Evolutionary conservation across 179 eudicot species (phyloP), one percentile per base, ranked within the genome.

Genomic region (Gypsophila paniculata): DNA sequence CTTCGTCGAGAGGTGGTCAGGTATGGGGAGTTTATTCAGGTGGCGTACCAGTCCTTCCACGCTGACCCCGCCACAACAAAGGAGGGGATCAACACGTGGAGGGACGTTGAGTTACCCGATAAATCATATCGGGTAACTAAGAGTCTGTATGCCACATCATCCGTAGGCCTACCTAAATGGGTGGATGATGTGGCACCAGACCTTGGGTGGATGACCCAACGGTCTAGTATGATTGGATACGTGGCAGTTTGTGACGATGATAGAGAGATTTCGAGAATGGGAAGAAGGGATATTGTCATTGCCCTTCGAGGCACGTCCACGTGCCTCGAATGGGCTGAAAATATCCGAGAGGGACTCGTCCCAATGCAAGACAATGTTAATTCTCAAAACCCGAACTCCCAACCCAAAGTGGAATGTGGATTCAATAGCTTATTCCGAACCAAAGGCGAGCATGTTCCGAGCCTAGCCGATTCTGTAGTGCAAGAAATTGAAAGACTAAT

Each of bases 291-390:
- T 42, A 84, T 92, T 12, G 90, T 94, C 1, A 91, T 94, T 51
- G 85, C 97, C 25, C 82, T 94, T 2, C 90, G 99, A 0, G 99
- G 99, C 14, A 95, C 99, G 23, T 85, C 96, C 80, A 95, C 99
- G 64, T 95, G 99, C 61, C 90, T 92, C 14, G 99, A 95, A 61
- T 95, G 99, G 99, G 97, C 85, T 0, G 86, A 84, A 75, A 84
- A 84, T 12, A 32, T 84, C 13, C 69, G 86, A 4, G 86, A 75
- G 18, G 17, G 75, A 1, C 84, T 84, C 22, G 79, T 76, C 10
- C 77, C 77, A 19, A 63, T 81, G 71, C 58, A 88, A 75, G 76
- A 86, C 18, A 39, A 81, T 17, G 52, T 85, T 67, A 21, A 60
- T 21, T 22, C 54, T 0, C 10, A 34, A 62, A 39, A 69, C 64